phyloP scores from a whole-genome alignment of 768 basidiomycete genomes.

The Sistotremastrum suecicum region DNA sequence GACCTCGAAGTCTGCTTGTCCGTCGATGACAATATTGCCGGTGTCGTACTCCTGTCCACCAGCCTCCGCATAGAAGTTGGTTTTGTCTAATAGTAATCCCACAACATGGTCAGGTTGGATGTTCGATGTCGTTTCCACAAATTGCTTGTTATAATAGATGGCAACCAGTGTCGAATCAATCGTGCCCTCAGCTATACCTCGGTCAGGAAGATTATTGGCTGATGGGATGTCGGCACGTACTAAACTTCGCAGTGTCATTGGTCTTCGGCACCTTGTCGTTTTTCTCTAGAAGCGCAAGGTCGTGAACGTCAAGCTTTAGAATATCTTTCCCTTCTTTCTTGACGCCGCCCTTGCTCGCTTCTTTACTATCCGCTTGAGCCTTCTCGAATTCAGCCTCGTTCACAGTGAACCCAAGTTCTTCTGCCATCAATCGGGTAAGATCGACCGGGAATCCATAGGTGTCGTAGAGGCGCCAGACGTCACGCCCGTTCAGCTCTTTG shows the following conservation, averaged over 20 bases:
- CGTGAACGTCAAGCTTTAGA: slow-evolving; percentile 92
- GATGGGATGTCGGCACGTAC: slow-evolving; percentile 30
- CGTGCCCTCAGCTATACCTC: slow-evolving; percentile 53
- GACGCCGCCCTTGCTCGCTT: slow-evolving; percentile 74
- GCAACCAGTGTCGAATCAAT: slow-evolving; percentile 63
- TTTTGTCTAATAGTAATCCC: slow-evolving; percentile 80
- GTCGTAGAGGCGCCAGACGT: slow-evolving; percentile 96
- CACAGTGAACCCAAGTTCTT: slow-evolving; percentile 72
- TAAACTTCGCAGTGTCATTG: slow-evolving; percentile 82
- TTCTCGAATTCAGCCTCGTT: slow-evolving; percentile 83
- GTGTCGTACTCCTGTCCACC: slow-evolving; percentile 98
- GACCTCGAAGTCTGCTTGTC: slow-evolving; percentile 83
- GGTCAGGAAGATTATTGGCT: not conserved
- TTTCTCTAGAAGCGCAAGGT: slow-evolving; percentile 75
- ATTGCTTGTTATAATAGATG: slow-evolving; percentile 71
- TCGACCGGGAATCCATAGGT: slow-evolving; percentile 98
- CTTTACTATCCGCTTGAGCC: slow-evolving; percentile 78
- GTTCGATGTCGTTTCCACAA: slow-evolving; percentile 48
- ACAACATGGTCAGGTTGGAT: slow-evolving; percentile 58
- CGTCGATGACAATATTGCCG: slow-evolving; percentile 88
- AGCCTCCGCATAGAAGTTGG: slow-evolving; percentile 94
- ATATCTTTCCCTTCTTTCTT: slow-evolving; percentile 56
- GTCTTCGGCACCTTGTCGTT: slow-evolving; percentile 73
- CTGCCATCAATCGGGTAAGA: slow-evolving; percentile 92
- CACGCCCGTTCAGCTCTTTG: slow-evolving; percentile 69